These are phyloP conservation scores for Cordyceps pruinosa DNA, from an alignment of 2,329 filamentous ascomycete species.

Conservation along the genomic window DNA sequence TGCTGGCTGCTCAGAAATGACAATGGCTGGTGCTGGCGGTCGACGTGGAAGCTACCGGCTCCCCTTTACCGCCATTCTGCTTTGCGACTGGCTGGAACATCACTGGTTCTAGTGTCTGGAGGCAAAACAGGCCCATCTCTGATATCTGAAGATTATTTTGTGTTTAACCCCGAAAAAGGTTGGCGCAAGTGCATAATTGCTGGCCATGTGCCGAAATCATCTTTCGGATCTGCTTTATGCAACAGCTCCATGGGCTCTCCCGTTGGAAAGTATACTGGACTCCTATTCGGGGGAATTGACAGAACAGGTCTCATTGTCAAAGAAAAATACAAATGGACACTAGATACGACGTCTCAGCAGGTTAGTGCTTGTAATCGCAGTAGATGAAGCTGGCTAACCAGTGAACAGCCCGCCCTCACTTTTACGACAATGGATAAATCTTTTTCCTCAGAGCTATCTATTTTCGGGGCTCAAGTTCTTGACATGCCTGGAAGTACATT, in stretches of 20 bases:
- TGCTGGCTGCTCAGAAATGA: conserved; percentile 64
- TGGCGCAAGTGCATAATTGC: conserved; percentile 39
- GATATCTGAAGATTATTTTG: conserved; percentile 44
- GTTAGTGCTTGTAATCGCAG: conserved; percentile 23
- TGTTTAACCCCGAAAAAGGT: conserved; percentile 43
- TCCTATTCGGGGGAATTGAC: conserved; percentile 67
- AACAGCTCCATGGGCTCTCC: conserved; percentile 16
- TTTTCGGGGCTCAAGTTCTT: conserved; percentile 27
- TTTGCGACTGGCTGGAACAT: conserved; percentile 42
- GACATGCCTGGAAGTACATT: conserved; percentile 18
- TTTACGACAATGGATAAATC: background rate
- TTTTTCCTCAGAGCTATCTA: conserved; percentile 16
- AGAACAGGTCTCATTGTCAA: conserved; percentile 54
- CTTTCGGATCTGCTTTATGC: conserved; percentile 39
- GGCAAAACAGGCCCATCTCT: conserved; percentile 47
- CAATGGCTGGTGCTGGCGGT: conserved; percentile 50
- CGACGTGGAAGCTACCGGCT: conserved; percentile 57
- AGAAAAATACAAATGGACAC: conserved; percentile 59
- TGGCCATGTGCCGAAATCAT: conserved; percentile 27
- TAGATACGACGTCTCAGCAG: conserved; percentile 34
- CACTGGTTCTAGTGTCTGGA: conserved; percentile 51
- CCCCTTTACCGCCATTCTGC: conserved; percentile 71
- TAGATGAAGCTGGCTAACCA: background rate
- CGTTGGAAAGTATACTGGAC: conserved; percentile 42
- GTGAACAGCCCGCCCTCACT: background rate